A percentile compares a stretch with the other conserved stretches of the same genome.
Conservation (phyloP, 306 rosid genomes). For the Castanea sativa region DNA sequence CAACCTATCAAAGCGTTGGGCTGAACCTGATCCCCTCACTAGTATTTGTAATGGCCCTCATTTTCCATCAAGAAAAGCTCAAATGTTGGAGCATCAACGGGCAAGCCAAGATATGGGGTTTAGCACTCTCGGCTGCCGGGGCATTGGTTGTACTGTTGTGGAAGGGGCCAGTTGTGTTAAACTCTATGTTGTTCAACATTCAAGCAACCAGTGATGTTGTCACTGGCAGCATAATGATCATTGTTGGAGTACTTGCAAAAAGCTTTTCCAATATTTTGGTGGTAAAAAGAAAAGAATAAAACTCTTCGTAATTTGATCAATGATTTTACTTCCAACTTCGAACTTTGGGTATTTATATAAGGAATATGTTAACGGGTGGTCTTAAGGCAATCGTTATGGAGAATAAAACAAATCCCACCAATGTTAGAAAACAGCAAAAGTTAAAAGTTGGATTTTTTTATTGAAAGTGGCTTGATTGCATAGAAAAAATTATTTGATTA, state of each 20-base stretch:
- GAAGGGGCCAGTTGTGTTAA: constrained; percentile 4
- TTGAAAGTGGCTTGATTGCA: too few species aligned
- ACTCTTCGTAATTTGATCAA: neutral
- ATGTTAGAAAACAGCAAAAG: too few species aligned
- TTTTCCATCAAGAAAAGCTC: neutral
- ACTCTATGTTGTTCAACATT: neutral
- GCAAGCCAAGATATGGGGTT: constrained; percentile 3
- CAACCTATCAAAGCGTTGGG: constrained; percentile 5
- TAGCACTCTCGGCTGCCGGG: neutral
- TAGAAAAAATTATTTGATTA: too few species aligned
- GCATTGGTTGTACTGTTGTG: neutral
- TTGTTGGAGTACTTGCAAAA: constrained; percentile 5
- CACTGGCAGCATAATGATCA: neutral
- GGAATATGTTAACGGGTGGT: too few species aligned
- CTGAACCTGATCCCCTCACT: constrained; percentile 7
- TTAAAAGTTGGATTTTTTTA: too few species aligned
- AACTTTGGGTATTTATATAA: too few species aligned
- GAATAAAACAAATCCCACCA: too few species aligned
- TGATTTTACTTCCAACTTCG: too few species aligned
- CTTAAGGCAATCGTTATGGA: too few species aligned
- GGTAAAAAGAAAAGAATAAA: neutral
- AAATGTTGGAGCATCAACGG: neutral
- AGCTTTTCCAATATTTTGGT: neutral
- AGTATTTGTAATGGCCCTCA: constrained; percentile 9
- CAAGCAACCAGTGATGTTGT: neutral